Evolutionary conservation across 352 stramenopile genomes (phyloP).

Genomic region (Blastocystis sp.): DNA sequence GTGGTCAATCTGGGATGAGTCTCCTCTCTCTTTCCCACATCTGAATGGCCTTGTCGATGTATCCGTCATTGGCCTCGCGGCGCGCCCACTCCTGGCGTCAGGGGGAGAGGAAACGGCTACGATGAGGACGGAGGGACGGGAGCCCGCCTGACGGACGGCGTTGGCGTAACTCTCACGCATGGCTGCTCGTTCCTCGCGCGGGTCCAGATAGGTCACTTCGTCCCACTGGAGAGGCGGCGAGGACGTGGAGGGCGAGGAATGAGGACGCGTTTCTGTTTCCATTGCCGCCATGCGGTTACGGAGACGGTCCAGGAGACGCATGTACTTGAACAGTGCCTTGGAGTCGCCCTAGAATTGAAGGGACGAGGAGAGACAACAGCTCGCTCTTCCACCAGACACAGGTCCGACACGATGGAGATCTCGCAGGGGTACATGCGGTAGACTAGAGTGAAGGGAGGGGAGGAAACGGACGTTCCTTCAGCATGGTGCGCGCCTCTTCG

Average conservation of each 20-base stretch:
- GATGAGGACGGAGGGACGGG: not conserved
- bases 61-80: not conserved
- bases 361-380: not conserved
- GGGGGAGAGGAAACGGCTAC: not conserved
- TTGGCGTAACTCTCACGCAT: not conserved
- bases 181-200: not conserved
- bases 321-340: not conserved
- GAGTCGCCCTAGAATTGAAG: not conserved
- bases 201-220: not conserved
- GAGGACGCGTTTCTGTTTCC: not conserved
- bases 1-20: too few relatives aligned
- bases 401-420: not conserved
- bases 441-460: not conserved
- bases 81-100: not conserved
- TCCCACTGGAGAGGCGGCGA: not conserved
- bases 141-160: not conserved
- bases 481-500: not conserved
- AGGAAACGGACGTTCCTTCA: not conserved
- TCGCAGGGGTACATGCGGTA: not conserved
- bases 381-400: not conserved
- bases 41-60: not conserved
- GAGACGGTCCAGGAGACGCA: not conserved
- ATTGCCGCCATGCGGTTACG: not conserved
- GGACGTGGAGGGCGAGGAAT: not conserved
- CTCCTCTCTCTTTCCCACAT: too few relatives aligned